phyloP scores from a whole-genome alignment of 1,139 yeast species.

The Yamadazyma trypodendri region DNA sequence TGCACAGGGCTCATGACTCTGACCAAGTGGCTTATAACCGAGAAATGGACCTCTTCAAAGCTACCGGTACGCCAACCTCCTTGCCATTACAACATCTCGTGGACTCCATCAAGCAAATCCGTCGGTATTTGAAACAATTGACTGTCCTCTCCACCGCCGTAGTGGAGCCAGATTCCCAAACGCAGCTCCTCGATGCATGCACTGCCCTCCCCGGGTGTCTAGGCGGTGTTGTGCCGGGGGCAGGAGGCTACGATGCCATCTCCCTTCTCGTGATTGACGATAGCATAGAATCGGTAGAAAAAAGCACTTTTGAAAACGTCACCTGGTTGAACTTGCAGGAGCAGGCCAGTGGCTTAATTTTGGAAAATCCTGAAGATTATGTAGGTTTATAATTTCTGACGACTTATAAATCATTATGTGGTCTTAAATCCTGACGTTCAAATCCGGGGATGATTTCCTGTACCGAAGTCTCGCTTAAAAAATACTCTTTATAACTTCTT shows the following conservation, averaged over 20 bases:
- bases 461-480: neutral
- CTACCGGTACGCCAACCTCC: neutral
- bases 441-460: neutral
- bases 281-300: constrained; percentile 38
- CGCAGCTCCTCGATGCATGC: constrained; percentile 65
- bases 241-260: constrained; percentile 96
- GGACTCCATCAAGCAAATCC: constrained; percentile 44
- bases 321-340: constrained; percentile 66
- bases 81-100: constrained; percentile 24
- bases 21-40: constrained; percentile 23
- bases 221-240: constrained; percentile 97
- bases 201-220: constrained; percentile 63
- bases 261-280: constrained; percentile 61
- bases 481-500: too few relatives aligned
- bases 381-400: too few relatives aligned
- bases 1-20: constrained; percentile 31
- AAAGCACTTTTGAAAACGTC: constrained; percentile 40
- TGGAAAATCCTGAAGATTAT: constrained; percentile 29
- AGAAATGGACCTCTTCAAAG: constrained; percentile 8
- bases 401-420: too few relatives aligned
- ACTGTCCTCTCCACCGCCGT: constrained; percentile 73
- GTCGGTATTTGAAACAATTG: constrained; percentile 55
- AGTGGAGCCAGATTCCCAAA: constrained; percentile 83
- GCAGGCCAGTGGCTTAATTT: constrained; percentile 52
- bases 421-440: too few relatives aligned